A percentile compares a stretch with the other conserved stretches of the same genome.
These are phyloP conservation scores for Backusella circina DNA, from an alignment of 192 early-diverging fungal species.

Conservation along the genomic window DNA sequence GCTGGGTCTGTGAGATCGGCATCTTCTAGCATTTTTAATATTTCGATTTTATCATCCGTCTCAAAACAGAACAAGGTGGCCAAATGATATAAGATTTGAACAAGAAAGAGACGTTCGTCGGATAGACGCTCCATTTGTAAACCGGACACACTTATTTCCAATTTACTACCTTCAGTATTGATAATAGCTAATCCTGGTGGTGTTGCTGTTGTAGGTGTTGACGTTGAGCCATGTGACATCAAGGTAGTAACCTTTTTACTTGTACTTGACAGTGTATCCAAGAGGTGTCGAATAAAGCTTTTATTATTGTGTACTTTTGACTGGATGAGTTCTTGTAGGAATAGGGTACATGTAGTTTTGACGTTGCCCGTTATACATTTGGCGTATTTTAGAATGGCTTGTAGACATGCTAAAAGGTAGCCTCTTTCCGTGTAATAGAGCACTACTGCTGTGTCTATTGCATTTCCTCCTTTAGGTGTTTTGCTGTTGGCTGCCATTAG, in stretches of 20 bases:
- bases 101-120: slow-evolving; percentile 39
- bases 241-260: slow-evolving; percentile 45
- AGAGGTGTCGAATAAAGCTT: slow-evolving; percentile 47
- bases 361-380: slow-evolving; percentile 40
- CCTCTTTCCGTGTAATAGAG: slow-evolving; percentile 66
- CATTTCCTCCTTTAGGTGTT: slow-evolving; percentile 49
- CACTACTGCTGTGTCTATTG: slow-evolving; percentile 61
- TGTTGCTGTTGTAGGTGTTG: slow-evolving; percentile 36
- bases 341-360: slow-evolving; percentile 39
- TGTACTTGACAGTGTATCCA: slow-evolving; percentile 46
- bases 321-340: slow-evolving; percentile 38
- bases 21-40: slow-evolving; percentile 34
- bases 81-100: slow-evolving; percentile 40
- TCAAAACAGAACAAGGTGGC: slow-evolving; percentile 37
- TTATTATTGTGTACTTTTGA: not conserved
- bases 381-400: slow-evolving; percentile 51
- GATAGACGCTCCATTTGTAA: slow-evolving; percentile 36
- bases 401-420: slow-evolving; percentile 54
- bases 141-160: slow-evolving; percentile 37
- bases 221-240: slow-evolving; percentile 41
- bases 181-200: not conserved
- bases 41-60: slow-evolving; percentile 28
- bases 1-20: slow-evolving; percentile 16
- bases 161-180: not conserved
- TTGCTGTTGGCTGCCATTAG: slow-evolving; percentile 51